Evolutionary conservation across 2,329 filamentous ascomycete genomes (phyloP), one percentile per base, ranked within the genome.

Genomic region (Penicillium sp.): DNA sequence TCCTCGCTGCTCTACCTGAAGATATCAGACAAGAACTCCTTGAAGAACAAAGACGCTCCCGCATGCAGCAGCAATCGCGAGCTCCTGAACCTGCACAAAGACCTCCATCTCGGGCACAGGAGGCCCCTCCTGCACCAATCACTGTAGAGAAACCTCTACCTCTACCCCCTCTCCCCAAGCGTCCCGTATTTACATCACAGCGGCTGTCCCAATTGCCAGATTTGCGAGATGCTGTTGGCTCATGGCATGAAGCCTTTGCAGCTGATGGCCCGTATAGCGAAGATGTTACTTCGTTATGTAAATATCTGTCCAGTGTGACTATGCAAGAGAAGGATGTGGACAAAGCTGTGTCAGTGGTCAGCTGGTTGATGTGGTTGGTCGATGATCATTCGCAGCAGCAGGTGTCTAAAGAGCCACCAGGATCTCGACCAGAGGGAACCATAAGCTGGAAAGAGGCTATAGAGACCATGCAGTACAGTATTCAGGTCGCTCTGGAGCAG

Each of bases 1-100:
- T 97, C 65, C 84, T 97, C 3, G 85, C 87, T 1, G 91, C 91
- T 16, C 78, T 97, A 1, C 93, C 93, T 0, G 86, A 89, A 60
- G 90, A 96, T 45, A 82, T 96, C 45, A 85, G 89, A 13, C 79
- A 76, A 16, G 92, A 97, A 72, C 81, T 97, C 7, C 72, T 96
- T 2, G 86, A 84, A 21, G 89, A 96, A 64, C 86, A 92, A 66
- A 81, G 80, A 34, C 82, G 82, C 21, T 72, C 76, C 21, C 83
- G 80, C n/a, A 77, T 87, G 21, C 83, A 84, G 12, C 81, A 84
- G 37, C 79, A 75, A 18, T 76, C 81, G 1, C 80, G 78, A 0
- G 70, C 85, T n/a, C 76, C 75, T 48, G 56, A 81, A 18, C 71
- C 69, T 3, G 55, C 68, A 6, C 51, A 62, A 40, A 57, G 62